Evolutionary conservation across 2,329 filamentous ascomycete species (phyloP), one percentile per base, ranked within the genome.

Genomic region (Clarireedia monteithiana): DNA sequence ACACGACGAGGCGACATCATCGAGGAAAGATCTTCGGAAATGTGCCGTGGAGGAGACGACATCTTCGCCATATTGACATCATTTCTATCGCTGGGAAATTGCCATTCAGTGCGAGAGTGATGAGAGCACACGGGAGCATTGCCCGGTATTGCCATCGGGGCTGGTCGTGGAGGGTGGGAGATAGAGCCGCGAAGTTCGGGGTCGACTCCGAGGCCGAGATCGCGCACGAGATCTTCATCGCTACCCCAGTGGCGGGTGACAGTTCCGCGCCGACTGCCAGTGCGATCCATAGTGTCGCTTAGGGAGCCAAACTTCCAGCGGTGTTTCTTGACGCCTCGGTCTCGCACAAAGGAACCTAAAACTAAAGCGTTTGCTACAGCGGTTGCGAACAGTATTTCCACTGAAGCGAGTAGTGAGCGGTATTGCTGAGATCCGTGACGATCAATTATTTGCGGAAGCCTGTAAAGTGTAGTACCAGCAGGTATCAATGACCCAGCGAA

Each of bases 371-470:
- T 99, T 12, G 92, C 89, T 0, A 95, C 87, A 0, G 84, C 83
- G 0, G 91, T 89, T 5, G 94, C 91, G 50, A 92, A 91, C 1
- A 97, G 78, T 6, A 97, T 86, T 68, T 99, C 94, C 17, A 95
- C 78, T 0, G 91, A 96, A 4, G 94, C 94, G 61, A 95, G 78
- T 1, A 97, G 81, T 0, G 92, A 95, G 46, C 94, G 88, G 63
- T 88, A 90, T 66, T 94, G 90, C 69, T 97, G 94, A 27, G 81
- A 77, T 2, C 91, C 90, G 58, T 83, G 73, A 48, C 79, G 75
- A 2, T 76, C 66, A 52, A 97, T 85, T 58, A 95, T 89, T 45
- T 85, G 79, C 0, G 88, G 85, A n/a, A 96, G 79, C 17, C 92
- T 85, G 64, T 89, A 92, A 47, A 86, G 77, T 1, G 91, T 95